Evolutionary conservation across 257 asterid genomes (phyloP).

Genomic region (Salvia hispanica): DNA sequence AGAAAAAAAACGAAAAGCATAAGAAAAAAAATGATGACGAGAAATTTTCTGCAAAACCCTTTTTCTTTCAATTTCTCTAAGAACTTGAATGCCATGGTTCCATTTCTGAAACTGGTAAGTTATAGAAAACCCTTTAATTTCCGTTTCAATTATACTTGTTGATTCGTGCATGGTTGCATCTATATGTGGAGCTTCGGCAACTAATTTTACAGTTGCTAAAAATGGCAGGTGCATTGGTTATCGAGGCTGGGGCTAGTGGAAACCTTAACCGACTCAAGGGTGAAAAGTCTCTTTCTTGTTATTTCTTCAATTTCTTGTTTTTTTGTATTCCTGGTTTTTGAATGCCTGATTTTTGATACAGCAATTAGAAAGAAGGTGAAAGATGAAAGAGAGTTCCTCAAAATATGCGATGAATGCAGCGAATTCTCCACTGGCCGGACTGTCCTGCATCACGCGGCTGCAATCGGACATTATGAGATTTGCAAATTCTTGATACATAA

Average conservation of each 20-base stretch:
- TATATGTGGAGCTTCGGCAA: too few relatives aligned
- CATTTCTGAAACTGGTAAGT: too few relatives aligned
- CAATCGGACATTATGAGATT: conserved; percentile 12
- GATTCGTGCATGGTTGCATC: too few relatives aligned
- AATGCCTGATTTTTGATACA: background rate
- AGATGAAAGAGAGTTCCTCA: background rate
- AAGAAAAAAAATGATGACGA: too few relatives aligned
- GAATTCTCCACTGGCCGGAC: conserved; percentile 19
- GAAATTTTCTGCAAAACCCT: too few relatives aligned
- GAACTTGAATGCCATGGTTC: too few relatives aligned
- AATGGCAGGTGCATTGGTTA: conserved; percentile 24
- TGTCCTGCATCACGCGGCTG: conserved; percentile 31
- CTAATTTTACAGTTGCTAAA: background rate
- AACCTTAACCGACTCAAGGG: conserved; percentile 15
- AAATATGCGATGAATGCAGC: conserved; percentile 1
- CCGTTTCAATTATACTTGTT: too few relatives aligned
- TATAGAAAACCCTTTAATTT: too few relatives aligned
- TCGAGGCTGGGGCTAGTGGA: conserved; percentile 27
- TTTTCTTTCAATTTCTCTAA: too few relatives aligned
- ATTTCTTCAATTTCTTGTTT: background rate
- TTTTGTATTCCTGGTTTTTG: too few relatives aligned
- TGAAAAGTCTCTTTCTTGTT: background rate
- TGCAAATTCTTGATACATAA: conserved; percentile 33
- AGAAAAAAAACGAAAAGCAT: too few relatives aligned
- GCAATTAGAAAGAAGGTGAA: background rate